Evolutionary conservation across 208 protist genomes (phyloP).

Genomic region (Leishmania martiniquensis): DNA sequence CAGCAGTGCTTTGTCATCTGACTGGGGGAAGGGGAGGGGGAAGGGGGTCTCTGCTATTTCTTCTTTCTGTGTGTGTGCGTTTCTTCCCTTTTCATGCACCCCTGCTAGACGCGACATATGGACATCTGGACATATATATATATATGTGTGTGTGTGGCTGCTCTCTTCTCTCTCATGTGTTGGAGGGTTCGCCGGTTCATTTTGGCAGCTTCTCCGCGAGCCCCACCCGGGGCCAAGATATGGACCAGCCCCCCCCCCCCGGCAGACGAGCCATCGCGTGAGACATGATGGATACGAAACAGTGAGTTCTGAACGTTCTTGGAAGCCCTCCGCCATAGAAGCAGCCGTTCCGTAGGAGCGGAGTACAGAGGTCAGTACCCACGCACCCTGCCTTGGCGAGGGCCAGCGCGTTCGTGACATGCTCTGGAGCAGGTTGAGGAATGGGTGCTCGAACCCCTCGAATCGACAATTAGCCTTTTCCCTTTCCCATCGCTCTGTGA

Average conservation of each 20-base stretch:
- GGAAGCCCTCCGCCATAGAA: neutral
- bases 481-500: neutral
- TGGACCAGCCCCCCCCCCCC: neutral
- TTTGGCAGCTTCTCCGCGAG: neutral
- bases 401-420: neutral
- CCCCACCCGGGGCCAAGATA: neutral
- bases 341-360: neutral
- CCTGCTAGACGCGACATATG: neutral
- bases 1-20: neutral
- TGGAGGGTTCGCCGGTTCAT: neutral
- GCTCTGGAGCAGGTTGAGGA: neutral
- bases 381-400: neutral
- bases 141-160: neutral
- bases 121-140: neutral
- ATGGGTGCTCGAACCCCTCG: neutral
- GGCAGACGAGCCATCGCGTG: neutral
- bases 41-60: neutral
- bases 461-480: neutral
- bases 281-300: neutral
- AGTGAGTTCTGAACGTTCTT: too few relatives aligned
- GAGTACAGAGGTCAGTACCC: neutral
- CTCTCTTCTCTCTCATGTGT: neutral
- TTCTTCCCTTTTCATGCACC: neutral
- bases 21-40: too few relatives aligned
- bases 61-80: too few relatives aligned